phyloP scores from a whole-genome alignment of 306 rosid genomes.

The Rosa lucieae region DNA sequence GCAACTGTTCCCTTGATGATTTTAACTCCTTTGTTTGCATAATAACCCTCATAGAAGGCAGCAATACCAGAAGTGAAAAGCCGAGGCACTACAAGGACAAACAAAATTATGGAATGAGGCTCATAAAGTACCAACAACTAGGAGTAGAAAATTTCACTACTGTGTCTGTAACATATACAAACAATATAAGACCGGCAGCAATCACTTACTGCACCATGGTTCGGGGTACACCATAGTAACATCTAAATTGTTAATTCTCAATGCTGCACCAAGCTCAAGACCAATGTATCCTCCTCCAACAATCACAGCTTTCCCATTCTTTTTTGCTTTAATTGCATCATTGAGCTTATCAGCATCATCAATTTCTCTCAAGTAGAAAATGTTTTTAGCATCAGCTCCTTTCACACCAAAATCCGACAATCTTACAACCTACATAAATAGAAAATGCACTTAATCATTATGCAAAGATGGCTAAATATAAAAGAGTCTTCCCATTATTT shows the following conservation, averaged over 20 bases:
- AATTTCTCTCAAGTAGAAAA: conserved; percentile 87
- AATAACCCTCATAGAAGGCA: conserved; percentile 79
- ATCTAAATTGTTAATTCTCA: conserved; percentile 72
- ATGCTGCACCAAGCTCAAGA: conserved; percentile 87
- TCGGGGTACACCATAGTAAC: conserved; percentile 96
- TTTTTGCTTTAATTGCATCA: conserved; percentile 69
- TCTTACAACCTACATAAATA: conserved; percentile 67
- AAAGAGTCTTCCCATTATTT: neutral
- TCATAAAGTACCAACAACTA: neutral
- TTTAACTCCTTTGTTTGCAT: conserved; percentile 73
- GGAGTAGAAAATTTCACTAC: no score
- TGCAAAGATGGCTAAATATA: conserved; percentile 13
- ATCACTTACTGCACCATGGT: conserved; percentile 97
- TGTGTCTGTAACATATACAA: no score
- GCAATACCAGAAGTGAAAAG: conserved; percentile 90
- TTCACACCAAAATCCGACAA: conserved; percentile 81
- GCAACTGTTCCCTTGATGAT: conserved; percentile 96
- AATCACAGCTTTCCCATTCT: conserved; percentile 83
- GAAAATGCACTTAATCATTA: conserved; percentile 6
- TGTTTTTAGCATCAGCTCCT: conserved; percentile 98
- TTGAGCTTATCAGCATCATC: conserved; percentile 84
- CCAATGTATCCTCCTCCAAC: conserved; percentile 99
- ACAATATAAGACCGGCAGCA: no score
- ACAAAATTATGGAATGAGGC: conserved; percentile 12
- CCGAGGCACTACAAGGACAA: conserved; percentile 80